phyloP scores from a whole-genome alignment of 1,139 yeast genomes.

The Wickerhamiella pararugosa region DNA sequence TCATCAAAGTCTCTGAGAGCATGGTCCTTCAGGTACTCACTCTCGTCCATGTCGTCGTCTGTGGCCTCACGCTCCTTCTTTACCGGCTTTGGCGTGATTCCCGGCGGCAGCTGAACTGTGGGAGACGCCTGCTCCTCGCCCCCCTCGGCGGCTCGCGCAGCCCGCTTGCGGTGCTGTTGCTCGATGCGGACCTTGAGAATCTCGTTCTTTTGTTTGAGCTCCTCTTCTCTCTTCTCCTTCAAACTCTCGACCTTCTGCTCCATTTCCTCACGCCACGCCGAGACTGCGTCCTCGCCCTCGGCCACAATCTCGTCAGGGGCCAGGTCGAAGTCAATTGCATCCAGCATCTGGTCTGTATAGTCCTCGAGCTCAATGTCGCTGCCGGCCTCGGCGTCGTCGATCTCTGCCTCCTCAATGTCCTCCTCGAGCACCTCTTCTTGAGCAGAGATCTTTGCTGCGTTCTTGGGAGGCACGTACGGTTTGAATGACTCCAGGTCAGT shows the following conservation, averaged over 20 bases:
- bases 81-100: conserved; percentile 5
- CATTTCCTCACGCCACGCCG: conserved; percentile 9
- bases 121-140: conserved; percentile 2
- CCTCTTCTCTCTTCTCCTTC: conserved; percentile 2
- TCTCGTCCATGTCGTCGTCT: conserved; percentile 4
- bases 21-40: conserved; percentile 1
- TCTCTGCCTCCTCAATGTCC: conserved; percentile 6
- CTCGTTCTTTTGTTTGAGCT: conserved; percentile 3
- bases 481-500: neutral
- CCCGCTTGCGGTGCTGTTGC: conserved; percentile 2
- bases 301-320: conserved; percentile 15
- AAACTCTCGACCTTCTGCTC: neutral
- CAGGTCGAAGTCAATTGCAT: conserved; percentile 12
- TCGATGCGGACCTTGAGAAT: neutral
- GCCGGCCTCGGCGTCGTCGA: conserved; percentile 9
- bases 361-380: conserved; percentile 5
- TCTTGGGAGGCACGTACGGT: neutral
- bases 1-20: conserved; percentile 10
- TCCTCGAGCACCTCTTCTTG: conserved; percentile 6
- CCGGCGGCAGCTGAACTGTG: conserved; percentile 7
- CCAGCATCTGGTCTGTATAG: conserved; percentile 12
- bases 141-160: conserved; percentile 1
- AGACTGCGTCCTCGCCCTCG: conserved; percentile 16
- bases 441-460: conserved; percentile 1
- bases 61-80: conserved; percentile 1